Evolutionary conservation across 2,329 filamentous ascomycete species (phyloP).

Genomic region (Venturia aucupariae): DNA sequence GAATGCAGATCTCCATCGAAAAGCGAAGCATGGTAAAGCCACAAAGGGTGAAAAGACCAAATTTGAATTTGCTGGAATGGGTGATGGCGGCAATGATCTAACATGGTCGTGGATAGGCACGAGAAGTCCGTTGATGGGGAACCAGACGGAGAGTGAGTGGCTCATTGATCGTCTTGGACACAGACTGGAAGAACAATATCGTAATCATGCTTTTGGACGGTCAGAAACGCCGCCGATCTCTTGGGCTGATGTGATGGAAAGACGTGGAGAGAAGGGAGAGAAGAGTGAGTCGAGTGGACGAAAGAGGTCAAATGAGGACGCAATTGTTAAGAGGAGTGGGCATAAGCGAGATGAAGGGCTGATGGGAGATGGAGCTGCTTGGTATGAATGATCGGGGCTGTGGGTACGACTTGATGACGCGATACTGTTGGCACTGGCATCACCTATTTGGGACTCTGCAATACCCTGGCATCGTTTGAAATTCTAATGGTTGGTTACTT

Average conservation of each 20-base stretch:
- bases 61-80: conserved; percentile 10
- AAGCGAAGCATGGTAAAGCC: conserved; percentile 12
- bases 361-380: neutral
- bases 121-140: conserved; percentile 59
- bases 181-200: conserved; percentile 45
- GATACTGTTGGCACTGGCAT: neutral
- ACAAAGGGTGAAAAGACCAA: neutral
- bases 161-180: conserved; percentile 56
- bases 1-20: conserved; percentile 28
- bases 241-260: neutral
- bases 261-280: neutral
- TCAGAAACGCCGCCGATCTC: conserved; percentile 7
- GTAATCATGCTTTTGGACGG: conserved; percentile 16
- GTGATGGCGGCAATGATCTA: conserved; percentile 24
- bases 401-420: neutral
- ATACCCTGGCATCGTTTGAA: neutral
- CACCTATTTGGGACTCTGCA: neutral
- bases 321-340: neutral
- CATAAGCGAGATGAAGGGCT: neutral
- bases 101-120: conserved; percentile 70
- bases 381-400: neutral
- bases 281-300: neutral
- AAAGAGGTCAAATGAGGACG: neutral
- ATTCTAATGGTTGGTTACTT: neutral
- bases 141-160: conserved; percentile 62